These are phyloP conservation scores for Cucurbita pepo DNA, from an alignment of 306 rosid species.

Conservation along the genomic window DNA sequence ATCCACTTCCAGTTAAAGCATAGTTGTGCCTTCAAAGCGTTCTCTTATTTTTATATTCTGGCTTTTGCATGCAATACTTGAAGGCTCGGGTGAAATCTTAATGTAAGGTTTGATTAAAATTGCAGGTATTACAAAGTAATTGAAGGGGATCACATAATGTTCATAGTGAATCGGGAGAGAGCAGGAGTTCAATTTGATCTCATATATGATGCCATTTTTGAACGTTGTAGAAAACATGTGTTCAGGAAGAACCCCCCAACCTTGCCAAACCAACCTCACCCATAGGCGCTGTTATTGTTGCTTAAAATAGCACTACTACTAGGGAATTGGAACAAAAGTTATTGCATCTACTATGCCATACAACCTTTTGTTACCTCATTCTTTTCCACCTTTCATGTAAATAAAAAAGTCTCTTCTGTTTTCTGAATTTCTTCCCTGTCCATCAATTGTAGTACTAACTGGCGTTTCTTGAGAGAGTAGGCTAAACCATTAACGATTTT, in stretches of 20 bases:
- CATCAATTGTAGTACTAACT: background rate
- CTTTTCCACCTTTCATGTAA: background rate
- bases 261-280: constrained; percentile 49
- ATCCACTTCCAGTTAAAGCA: too few relatives aligned
- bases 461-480: background rate
- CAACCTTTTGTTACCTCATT: background rate
- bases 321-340: background rate
- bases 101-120: background rate
- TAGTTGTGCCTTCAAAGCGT: background rate
- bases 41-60: background rate
- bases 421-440: background rate
- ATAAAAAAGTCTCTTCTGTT: background rate
- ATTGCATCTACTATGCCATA: background rate
- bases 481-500: too few relatives aligned
- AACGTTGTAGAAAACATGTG: constrained; percentile 88
- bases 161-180: constrained; percentile 78
- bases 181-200: constrained; percentile 91
- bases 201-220: constrained; percentile 74
- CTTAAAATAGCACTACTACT: background rate
- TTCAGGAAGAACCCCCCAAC: constrained; percentile 57
- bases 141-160: constrained; percentile 79
- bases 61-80: background rate
- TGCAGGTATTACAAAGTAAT: constrained; percentile 86
- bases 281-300: constrained; percentile 14
- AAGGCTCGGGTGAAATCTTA: background rate